Evolutionary conservation across 257 asterid genomes (phyloP), one percentile per base, ranked within the genome.

Genomic region (Ophiorrhiza pumila): DNA sequence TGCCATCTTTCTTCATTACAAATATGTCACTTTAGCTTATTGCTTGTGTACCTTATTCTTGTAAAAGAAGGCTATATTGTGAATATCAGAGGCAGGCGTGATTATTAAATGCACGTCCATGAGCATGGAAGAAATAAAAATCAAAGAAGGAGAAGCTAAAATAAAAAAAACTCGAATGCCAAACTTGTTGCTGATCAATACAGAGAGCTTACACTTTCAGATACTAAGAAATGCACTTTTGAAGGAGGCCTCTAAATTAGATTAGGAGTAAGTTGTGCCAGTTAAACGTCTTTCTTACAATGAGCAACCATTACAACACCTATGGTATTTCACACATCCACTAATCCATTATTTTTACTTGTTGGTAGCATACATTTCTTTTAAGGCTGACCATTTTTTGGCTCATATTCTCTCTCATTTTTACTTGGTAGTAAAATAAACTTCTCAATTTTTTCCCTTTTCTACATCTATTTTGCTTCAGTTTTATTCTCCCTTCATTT

Each of bases 1-100:
- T 65, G 96, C 50, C 31, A 41, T 69, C 75, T 74, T 76, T 76
- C 50, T 49, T 41, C 68, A 37, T 37, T 37, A 2, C 42, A n/a
- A 37, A 37, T 37, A 37, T 37, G 42, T 37, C 42, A 37, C 7
- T 37, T 34, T 61, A 41, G 37, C 4, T 68, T 31, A 45, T 18
- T 32, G n/a, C 8, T 18, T 59, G 7, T 1, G 1, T 31, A 29
- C 65, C 65, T 59, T 59, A 2, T 29, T 59, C 32, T 31, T 55
- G 2, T 37, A 46, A 37, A 37, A 37, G 42, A 47, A 47, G 22
- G 15, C 53, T 1, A 20, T 47, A 47, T 20, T 47, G 13, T 47
- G 53, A 22, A 47, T 13, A 47, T 47, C 22, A 47, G 22, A 47
- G 53, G 22, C 15, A 12, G 53, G 18, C 22, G 5, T 2, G 13